phyloP scores from a whole-genome alignment of 371 early-diverging fungal species.

The Conidiobolus incongruus region DNA sequence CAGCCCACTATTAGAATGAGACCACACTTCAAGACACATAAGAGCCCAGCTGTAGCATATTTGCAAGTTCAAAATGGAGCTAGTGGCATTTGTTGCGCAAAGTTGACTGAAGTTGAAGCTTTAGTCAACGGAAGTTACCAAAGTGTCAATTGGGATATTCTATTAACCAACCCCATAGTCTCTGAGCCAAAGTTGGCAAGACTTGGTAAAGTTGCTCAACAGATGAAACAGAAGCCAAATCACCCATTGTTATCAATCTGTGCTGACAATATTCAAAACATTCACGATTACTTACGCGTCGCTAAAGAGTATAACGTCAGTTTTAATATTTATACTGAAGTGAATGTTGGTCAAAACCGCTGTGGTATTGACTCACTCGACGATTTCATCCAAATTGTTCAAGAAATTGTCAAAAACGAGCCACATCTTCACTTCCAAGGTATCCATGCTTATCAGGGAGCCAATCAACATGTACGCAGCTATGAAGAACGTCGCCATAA shows the following conservation, averaged over 20 bases:
- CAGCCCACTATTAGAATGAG: not conserved
- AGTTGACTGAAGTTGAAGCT: slow-evolving; percentile 1
- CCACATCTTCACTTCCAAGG: not conserved
- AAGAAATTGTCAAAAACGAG: not conserved
- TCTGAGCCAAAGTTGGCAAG: not conserved
- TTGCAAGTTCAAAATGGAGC: not conserved
- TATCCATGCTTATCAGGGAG: slow-evolving; percentile 1
- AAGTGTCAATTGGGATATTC: not conserved
- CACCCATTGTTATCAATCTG: not conserved
- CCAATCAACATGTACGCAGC: slow-evolving; percentile 1
- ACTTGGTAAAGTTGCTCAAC: not conserved
- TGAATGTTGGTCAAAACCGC: slow-evolving; percentile 2
- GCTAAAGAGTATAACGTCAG: not conserved
- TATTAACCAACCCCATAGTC: not conserved
- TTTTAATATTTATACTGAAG: not conserved
- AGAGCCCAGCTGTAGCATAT: not conserved
- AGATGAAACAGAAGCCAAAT: not conserved
- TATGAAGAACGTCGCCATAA: not conserved
- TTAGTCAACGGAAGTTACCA: not conserved
- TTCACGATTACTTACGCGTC: not conserved
- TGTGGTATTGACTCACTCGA: not conserved
- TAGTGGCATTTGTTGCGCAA: slow-evolving; percentile 1
- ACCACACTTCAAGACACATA: slow-evolving; percentile 2
- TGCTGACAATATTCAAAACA: not conserved
- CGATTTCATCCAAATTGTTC: not conserved